Evolutionary conservation across 2,329 filamentous ascomycete species (phyloP).

Genomic region (Nannizzia gypsea): DNA sequence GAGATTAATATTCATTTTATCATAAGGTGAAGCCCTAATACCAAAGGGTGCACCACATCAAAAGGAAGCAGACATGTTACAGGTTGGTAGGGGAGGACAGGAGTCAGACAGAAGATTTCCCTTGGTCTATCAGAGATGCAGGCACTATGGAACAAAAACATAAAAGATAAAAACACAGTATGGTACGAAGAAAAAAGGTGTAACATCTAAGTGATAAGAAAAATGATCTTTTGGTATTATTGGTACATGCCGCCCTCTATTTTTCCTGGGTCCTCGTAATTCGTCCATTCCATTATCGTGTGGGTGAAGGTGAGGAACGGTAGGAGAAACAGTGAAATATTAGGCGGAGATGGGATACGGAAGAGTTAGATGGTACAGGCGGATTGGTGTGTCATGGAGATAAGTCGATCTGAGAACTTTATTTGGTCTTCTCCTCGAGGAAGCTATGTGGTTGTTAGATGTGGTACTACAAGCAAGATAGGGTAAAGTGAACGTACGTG

Average conservation of each 20-base stretch:
- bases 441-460: slow-evolving; percentile 4
- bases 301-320: background rate
- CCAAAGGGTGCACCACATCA: background rate
- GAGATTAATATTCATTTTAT: background rate
- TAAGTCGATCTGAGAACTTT: background rate
- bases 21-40: background rate
- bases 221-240: slow-evolving; percentile 2
- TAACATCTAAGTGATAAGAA: background rate
- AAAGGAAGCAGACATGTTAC: background rate
- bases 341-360: background rate
- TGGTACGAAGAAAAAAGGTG: background rate
- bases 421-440: slow-evolving; percentile 11
- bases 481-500: slow-evolving; percentile 53
- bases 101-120: background rate
- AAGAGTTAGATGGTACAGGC: background rate
- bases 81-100: background rate
- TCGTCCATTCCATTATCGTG: background rate
- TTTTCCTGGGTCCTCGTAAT: background rate
- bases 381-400: slow-evolving; percentile 6
- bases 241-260: background rate
- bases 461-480: background rate
- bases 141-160: background rate
- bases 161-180: background rate
- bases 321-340: background rate
- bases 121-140: slow-evolving; percentile 2